Base-by-base conservation (phyloP, 2,329 filamentous ascomycete species). In the Alternaria sp. region DNA sequence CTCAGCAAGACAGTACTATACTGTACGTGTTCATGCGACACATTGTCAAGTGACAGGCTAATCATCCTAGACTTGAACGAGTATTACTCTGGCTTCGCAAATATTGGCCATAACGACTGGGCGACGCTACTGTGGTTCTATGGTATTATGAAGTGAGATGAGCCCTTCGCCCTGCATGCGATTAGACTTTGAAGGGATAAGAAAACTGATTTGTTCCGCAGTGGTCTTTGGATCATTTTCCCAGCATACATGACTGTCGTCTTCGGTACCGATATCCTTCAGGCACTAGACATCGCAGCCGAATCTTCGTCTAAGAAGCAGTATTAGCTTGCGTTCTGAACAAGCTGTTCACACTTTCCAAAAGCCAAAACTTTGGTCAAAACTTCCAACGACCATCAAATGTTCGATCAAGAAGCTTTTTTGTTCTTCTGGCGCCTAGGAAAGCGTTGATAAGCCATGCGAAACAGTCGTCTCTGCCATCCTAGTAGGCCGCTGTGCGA, bases 1-100 rank as follows among this genome's bases (percentile, higher is more conserved):
- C 71, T 90, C 21, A 86, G 84, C 70, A 91, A 91, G 80, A 90
- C 88, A 2, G 69, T 87, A 26, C 72, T 91, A 5, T 91, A 91
- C 67, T 86, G 88, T 88, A 66, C 80, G 83, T 54, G 29, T 80
- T 3, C 17, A 42, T 11, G n/a, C 31, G 31, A 17, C 17, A 9
- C 23, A 10, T 8, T n/a, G 63, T 36, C 29, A 29, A 41, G 26
- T 1, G 17, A 36, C 8, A 40, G 6, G 53, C 64, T 70, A 39
- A 72, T 26, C 1, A 13, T 3, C n/a, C 3, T 45, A 86, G 86
- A 83, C 79, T 71, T 88, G 51, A 86, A 86, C 59, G 87, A 90
- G 71, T 80, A 81, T 40, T 87, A 82, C 68, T 85, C 84, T 45
- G 85, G 81, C 6, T 90, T 87, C 63, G 77, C 80, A 4, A 85